Evolutionary conservation across 805 yeast genomes (phyloP), one percentile per base, ranked within the genome.

Genomic region (Candida nanaspora): DNA sequence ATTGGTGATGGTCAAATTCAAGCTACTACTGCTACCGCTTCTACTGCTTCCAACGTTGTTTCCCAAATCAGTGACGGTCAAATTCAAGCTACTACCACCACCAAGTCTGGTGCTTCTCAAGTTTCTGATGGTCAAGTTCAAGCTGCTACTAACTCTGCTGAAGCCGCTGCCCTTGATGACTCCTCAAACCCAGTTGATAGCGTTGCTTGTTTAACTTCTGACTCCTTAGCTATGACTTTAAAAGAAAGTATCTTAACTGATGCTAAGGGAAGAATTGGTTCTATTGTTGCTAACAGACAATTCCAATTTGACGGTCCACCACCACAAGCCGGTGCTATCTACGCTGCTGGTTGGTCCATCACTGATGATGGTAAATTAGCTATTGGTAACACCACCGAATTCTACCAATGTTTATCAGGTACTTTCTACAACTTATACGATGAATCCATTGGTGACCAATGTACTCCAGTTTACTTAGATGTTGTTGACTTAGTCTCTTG

Each of bases 301-400:
- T 75, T 76, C 74, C 81, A 76, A 64, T 76, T 76, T 50, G 81
- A 76, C 55, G 80, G 80, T 55, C 80, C 80, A 38, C 79, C 79
- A 60, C 80, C 80, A 44, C 81, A 76, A 63, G 80, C 75, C 42
- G 76, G 76, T 61, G 67, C 75, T 38, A 68, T 69, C 43, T 66
- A 69, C 47, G 76, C 76, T 50, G 73, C 69, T 37, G 75, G 76
- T 43, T 70, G 76, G 76, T 63, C 74, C 33, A 61, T 70, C 45
- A 59, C 69, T 39, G 54, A 58, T 35, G 71, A 65, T 29, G 72
- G 66, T 35, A 58, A 62, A 56, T 71, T 74, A 51, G 77, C 77
- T 35, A 59, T 74, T 49, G 80, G 79, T 58, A 57, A 64, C 59
- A 53, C 52, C 39, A 64, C 69, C 37, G 60, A 61, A 29, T 74